Base-by-base conservation (phyloP, 192 early-diverging fungal genomes). In the Allomyces macrogynus region DNA sequence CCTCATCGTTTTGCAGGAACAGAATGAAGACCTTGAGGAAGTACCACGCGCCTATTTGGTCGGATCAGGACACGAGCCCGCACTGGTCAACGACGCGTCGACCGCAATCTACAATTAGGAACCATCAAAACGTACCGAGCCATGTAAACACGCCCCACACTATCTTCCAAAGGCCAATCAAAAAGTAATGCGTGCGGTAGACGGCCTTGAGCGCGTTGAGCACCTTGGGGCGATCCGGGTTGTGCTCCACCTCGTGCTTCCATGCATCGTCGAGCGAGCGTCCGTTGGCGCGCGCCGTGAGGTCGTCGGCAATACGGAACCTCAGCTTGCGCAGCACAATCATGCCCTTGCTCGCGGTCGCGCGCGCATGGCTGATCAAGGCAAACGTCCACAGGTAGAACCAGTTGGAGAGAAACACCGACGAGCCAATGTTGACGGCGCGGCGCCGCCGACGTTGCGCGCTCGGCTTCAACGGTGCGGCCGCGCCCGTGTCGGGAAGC, bases 81-180 rank as follows among this genome's bases (percentile, higher is more conserved):
- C 27, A 11, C 62, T 63, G 4, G 67, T 67, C 5, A 26, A 24
- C 11, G 68, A 64, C 22, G 65, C 61, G 0, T 44, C 24, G 64
- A 81, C 76, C 8, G 71, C 67, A 67, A 67, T 77, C 20, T 23
- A 40, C 11, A 77, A 18, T 27, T 1, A 27, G 26, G 26, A 4
- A 27, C 26, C 26, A 27, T 27, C 63, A 68, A 78, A 78, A 88
- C 4, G 74, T 57, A 14, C 84, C 78, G 12, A 85, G 61, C 68
- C 83, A 86, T 3, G 74, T 82, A 54, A 87, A 87, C 14, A 71
- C 57, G 26, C 73, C 77, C 81, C 83, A 88, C 10, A 81, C 65
- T 1, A 83, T 16, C 64, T 85, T 85, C 75, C 82, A 87, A 40
- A 86, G 66, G 8, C 78, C 81, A 0, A 87, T 65, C 60, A 78